These are phyloP conservation scores for Puccinia novopanici DNA, from an alignment of 1,284 basidiomycete genomes.

Conservation along the genomic window DNA sequence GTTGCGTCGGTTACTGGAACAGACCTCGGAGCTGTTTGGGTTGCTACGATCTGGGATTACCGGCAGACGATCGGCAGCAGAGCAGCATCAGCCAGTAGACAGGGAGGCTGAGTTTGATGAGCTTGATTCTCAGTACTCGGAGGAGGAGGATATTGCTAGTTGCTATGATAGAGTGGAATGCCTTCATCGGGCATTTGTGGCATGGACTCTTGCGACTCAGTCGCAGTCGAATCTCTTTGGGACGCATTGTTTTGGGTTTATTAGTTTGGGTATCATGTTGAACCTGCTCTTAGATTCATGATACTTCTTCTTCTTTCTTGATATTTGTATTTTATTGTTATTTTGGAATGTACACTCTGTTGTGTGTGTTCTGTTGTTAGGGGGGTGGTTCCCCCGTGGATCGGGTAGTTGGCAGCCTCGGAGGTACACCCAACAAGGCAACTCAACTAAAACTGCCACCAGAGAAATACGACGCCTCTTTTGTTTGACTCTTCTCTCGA, in stretches of 20 bases:
- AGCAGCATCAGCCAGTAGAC: not conserved
- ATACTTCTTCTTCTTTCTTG: no score
- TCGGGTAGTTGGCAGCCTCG: no score
- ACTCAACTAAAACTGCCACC: no score
- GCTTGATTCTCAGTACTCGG: not conserved
- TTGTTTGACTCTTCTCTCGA: no score
- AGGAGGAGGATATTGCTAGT: not conserved
- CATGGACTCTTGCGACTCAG: constrained; percentile 29
- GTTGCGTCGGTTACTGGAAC: constrained; percentile 7
- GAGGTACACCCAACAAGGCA: no score
- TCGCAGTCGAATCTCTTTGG: constrained; percentile 28
- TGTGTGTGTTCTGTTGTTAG: no score
- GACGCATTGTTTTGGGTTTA: constrained; percentile 43
- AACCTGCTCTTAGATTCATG: not conserved
- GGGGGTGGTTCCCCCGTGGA: no score
- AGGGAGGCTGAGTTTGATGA: not conserved
- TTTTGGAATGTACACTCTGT: no score
- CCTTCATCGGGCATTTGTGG: constrained; percentile 19
- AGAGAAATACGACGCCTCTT: no score
- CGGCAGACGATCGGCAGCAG: not conserved
- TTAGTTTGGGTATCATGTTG: constrained; percentile 23
- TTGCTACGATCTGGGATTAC: not conserved
- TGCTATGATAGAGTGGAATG: no score
- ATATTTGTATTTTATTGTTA: no score
- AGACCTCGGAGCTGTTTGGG: constrained; percentile 10